These are phyloP conservation scores for Phaffomyces thermotolerans DNA, from an alignment of 805 yeast genomes.

Conservation along the genomic window DNA sequence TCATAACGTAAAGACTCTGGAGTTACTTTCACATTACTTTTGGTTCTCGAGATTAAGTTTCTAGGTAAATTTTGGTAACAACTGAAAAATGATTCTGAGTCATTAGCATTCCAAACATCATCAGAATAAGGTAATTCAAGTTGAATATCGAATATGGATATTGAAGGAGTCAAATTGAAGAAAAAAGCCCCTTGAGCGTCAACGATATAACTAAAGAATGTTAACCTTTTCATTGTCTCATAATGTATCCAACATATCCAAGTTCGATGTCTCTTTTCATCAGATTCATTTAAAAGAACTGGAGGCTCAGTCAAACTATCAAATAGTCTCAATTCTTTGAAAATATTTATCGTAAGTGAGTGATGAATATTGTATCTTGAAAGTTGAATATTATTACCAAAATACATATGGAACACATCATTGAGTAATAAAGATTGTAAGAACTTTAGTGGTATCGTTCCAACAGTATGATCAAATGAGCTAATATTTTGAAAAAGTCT, in stretches of 20 bases:
- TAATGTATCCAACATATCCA: constrained; percentile 43
- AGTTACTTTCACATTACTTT: neutral
- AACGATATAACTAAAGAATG: constrained; percentile 34
- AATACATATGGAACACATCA: constrained; percentile 20
- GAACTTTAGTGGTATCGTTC: constrained; percentile 16
- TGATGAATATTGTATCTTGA: constrained; percentile 18
- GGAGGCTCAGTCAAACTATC: neutral
- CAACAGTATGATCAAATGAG: constrained; percentile 5
- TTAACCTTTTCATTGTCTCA: constrained; percentile 37
- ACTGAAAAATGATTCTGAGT: constrained; percentile 17
- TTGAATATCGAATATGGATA: constrained; percentile 34
- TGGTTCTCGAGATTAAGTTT: constrained; percentile 1
- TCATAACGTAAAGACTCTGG: constrained; percentile 5
- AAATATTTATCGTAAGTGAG: constrained; percentile 17
- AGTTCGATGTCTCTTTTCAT: constrained; percentile 4
- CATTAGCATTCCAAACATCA: constrained; percentile 34
- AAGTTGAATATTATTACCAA: constrained; percentile 19
- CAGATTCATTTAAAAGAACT: neutral
- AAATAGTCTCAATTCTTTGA: constrained; percentile 15
- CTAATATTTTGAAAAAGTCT: constrained; percentile 11
- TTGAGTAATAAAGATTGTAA: constrained; percentile 22
- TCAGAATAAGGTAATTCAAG: constrained; percentile 40
- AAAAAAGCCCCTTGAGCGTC: constrained; percentile 36
- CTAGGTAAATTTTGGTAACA: neutral
- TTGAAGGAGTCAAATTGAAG: constrained; percentile 21